Evolutionary conservation across 768 basidiomycete genomes (phyloP), one percentile per base, ranked within the genome.

Genomic region (Pleurotus eryngii): DNA sequence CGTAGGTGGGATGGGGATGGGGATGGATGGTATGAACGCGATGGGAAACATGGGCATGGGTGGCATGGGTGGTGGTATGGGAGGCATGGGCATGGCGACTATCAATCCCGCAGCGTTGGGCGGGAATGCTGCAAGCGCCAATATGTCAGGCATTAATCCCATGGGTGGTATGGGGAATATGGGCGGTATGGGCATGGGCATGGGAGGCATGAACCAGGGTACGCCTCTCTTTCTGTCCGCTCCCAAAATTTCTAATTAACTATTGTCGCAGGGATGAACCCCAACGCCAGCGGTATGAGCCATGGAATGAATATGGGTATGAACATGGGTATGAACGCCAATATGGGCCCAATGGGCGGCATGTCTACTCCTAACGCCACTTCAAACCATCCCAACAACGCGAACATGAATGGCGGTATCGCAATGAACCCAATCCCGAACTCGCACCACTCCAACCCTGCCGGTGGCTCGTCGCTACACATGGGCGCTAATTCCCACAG

Each of bases 1-100:
- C 15, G 26, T 57, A 15, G 46, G 46, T 17, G 51, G 42, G 48
- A 58, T 58, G 46, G 40, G 30, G 3, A 26, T 60, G 57, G 53
- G 37, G 4, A 55, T 55, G 53, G 22, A 39, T n/a, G 26, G 53
- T 17, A 42, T 55, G 17, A 42, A 18, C 18, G 37, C 12, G 7
- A 55, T 55, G 48, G 48, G 17, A 18, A 24, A 24, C n/a, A 49
- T 49, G 48, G 24, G 30, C 48, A 26, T 49, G 48, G 48, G 48
- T 35, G 22, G 48, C 4, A 49, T 49, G 53, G 53, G 53, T 11
- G 38, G 38, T 53, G 53, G 49, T 14, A 45, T 45, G 42, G 42
- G 42, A 45, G 42, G 42, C 9, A 35, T 49, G 12, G 38, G 20
- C 8, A 55, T 42, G 38, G 38, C 38, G 5, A 55, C 53, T 47